Conservation (phyloP, 1,139 yeast species). For the Debaryomyces fabryi region DNA sequence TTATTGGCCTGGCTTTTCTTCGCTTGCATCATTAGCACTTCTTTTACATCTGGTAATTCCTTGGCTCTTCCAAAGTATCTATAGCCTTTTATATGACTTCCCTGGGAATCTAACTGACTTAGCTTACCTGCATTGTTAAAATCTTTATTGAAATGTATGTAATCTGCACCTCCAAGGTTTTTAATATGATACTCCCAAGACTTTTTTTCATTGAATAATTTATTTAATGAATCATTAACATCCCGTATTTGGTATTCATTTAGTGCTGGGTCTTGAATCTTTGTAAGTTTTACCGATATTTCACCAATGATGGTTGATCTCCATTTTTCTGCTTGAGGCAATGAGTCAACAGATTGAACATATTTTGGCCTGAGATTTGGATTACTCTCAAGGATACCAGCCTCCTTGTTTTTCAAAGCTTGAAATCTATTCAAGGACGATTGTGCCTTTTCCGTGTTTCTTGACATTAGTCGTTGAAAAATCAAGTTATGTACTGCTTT, state of each 20-base stretch:
- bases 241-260: constrained; percentile 69
- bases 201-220: constrained; percentile 63
- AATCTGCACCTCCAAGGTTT: constrained; percentile 72
- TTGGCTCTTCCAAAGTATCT: constrained; percentile 84
- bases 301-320: constrained; percentile 66
- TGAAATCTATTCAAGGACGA: constrained; percentile 69
- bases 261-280: constrained; percentile 64
- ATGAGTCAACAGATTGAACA: constrained; percentile 53
- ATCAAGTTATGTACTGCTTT: not conserved
- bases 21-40: constrained; percentile 44
- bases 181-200: constrained; percentile 81
- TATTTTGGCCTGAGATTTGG: constrained; percentile 64
- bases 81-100: constrained; percentile 50
- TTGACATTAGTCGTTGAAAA: constrained; percentile 51
- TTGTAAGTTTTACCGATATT: constrained; percentile 59
- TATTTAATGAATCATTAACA: constrained; percentile 74
- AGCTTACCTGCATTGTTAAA: constrained; percentile 28
- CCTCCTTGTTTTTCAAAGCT: constrained; percentile 59
- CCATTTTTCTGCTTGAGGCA: constrained; percentile 79
- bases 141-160: constrained; percentile 33
- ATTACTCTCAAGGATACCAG: constrained; percentile 61
- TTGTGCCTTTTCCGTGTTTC: constrained; percentile 77
- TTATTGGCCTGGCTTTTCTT: constrained; percentile 17
- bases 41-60: constrained; percentile 75
- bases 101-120: constrained; percentile 17